Percentiles rank a stretch among this genome's conserved stretches.
These are phyloP conservation scores for Trichosporon faecale DNA, from an alignment of 1,284 basidiomycete genomes.

Conservation along the genomic window DNA sequence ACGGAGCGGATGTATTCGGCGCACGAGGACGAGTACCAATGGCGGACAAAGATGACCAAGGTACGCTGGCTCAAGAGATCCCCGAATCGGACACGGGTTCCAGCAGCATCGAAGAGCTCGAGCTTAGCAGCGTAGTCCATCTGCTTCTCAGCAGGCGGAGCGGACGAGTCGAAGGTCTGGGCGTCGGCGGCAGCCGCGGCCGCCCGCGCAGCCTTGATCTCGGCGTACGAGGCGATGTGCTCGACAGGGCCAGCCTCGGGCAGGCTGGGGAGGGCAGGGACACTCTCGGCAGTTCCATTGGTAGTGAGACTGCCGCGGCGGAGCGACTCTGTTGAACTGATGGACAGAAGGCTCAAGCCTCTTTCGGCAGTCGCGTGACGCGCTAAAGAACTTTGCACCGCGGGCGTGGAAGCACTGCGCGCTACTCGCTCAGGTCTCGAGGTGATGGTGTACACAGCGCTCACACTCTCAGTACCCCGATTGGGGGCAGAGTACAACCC, in stretches of 20 bases:
- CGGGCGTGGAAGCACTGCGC: not conserved
- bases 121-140: slow-evolving; percentile 63
- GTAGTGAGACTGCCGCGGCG: not conserved
- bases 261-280: not conserved
- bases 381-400: not conserved
- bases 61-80: slow-evolving; percentile 50
- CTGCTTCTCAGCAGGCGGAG: slow-evolving; percentile 33
- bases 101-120: slow-evolving; percentile 60
- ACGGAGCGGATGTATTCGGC: slow-evolving; percentile 80
- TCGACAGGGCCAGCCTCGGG: slow-evolving; percentile 7
- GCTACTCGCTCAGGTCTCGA: not conserved
- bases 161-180: slow-evolving; percentile 32
- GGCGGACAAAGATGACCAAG: slow-evolving; percentile 60
- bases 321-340: not conserved
- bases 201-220: not conserved
- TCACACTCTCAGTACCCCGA: not conserved
- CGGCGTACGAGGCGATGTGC: not conserved
- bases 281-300: not conserved
- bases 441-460: not conserved
- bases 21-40: slow-evolving; percentile 65
- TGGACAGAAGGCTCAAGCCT: not conserved
- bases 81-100: slow-evolving; percentile 7
- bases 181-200: slow-evolving; percentile 5
- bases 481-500: not conserved
- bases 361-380: not conserved